Evolutionary conservation across 2,329 filamentous ascomycete species (phyloP), one percentile per base, ranked within the genome.

Genomic region (Scedosporium aurantiacum): DNA sequence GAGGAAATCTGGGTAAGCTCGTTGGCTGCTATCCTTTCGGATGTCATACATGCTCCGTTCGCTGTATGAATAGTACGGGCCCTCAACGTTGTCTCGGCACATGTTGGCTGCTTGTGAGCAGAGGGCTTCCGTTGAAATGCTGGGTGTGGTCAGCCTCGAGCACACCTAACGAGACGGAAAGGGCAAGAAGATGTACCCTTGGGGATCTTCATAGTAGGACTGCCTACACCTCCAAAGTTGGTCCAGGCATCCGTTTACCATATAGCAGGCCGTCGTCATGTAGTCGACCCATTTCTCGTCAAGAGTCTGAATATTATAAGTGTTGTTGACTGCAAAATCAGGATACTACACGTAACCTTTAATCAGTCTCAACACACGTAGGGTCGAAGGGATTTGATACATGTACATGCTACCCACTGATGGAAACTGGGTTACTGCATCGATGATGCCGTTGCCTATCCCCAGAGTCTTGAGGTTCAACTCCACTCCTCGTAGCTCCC

Each of bases 1-100:
- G 69, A 83, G 84, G 63, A 82, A 82, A 25, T 70, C 72, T 2
- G 85, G 84, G 61, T 84, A 84, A 74, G 14, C 72, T 0, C 85
- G 80, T 66, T 86, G 78, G 10, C 67, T 66, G 40, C 70, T 62
- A 16, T 79, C 76, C 63, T 76, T 57, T 73, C 83, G 78, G 14
- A 84, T 82, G 60, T 83, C 81, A 66, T 83, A 84, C 28, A 76
- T 72, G 37, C 80, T 81, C 23, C 78, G 76, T 8, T 74, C 76
- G 67, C 77, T 70, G 2, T 67, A 61, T 8, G 71, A 71, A 68
- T 82, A 85, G 57, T 70, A 64, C 72, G 68, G 73, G 0, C 73
- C 70, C 67, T 83, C 77, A 14, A 85, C 81, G 57, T 79, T 82
- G 65, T 82, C 79, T 57, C 80, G 73, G 64, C 64, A 84, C 75